Percentiles rank a stretch among this genome's conserved stretches.
Evolutionary conservation across 805 yeast species (phyloP).

Genomic region (Monosporozyma yasuniensis): DNA sequence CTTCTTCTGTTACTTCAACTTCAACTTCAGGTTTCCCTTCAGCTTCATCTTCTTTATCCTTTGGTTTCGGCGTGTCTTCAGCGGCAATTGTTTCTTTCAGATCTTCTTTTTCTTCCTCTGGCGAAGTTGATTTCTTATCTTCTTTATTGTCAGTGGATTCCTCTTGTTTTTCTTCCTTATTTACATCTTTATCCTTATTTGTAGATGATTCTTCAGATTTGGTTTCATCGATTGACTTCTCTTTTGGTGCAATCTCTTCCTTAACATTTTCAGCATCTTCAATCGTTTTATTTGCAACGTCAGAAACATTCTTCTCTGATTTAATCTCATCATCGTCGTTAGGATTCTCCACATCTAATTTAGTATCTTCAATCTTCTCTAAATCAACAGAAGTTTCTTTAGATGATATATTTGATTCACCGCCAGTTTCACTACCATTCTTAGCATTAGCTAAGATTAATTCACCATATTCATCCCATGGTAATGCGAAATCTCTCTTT

Average conservation of each 20-base stretch:
- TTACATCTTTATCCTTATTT: too few species aligned
- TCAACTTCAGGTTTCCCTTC: too few species aligned
- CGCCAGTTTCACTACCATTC: conserved; percentile 7
- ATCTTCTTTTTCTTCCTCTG: neutral
- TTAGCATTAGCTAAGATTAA: conserved; percentile 33
- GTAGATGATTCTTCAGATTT: too few species aligned
- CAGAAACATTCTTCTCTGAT: neutral
- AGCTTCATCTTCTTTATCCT: neutral
- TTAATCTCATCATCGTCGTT: neutral
- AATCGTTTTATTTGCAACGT: too few species aligned
- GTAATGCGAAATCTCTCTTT: conserved; percentile 31
- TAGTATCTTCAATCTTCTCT: neutral
- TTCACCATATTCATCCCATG: conserved; percentile 40
- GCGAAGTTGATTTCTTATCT: neutral
- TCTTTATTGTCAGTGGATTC: too few species aligned
- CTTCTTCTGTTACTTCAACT: too few species aligned
- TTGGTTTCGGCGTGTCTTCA: too few species aligned
- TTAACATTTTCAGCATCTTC: neutral
- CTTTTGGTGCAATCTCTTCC: too few species aligned
- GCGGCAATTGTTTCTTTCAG: neutral
- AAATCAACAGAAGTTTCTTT: neutral
- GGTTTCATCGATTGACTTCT: too few species aligned
- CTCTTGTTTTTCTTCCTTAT: too few species aligned
- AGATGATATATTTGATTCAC: neutral
- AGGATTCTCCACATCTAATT: neutral